Percentiles rank a stretch among this genome's conserved stretches.
Evolutionary conservation across 2,329 filamentous ascomycete genomes (phyloP).

Genomic region (Coniosporium uncinatum): DNA sequence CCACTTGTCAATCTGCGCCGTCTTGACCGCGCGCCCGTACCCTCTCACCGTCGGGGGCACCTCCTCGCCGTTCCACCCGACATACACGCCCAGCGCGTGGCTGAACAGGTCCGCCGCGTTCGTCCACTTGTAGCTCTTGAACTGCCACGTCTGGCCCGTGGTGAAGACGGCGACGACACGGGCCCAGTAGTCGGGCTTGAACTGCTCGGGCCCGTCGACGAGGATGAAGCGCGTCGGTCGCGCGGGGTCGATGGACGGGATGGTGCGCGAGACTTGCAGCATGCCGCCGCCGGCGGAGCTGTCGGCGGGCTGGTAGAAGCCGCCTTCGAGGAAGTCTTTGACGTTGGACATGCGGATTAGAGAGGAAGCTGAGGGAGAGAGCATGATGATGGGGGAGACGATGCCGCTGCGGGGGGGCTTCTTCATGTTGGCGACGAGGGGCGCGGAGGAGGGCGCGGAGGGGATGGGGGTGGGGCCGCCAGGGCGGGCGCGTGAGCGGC

Average conservation of each 20-base stretch:
- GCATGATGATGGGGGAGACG: slow-evolving; percentile 85
- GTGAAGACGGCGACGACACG: slow-evolving; percentile 96
- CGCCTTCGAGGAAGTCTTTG: slow-evolving; percentile 86
- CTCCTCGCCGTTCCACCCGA: slow-evolving; percentile 86
- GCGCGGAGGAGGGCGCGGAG: slow-evolving; percentile 13
- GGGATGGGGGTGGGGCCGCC: slow-evolving; percentile 19
- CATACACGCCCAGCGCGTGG: slow-evolving; percentile 80
- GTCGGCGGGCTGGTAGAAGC: slow-evolving; percentile 75
- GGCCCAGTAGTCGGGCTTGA: slow-evolving; percentile 98
- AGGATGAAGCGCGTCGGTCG: slow-evolving; percentile 89
- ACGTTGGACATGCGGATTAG: slow-evolving; percentile 94
- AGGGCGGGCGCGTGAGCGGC: slow-evolving; percentile 12
- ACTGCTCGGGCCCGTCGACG: slow-evolving; percentile 87
- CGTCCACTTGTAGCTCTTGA: slow-evolving; percentile 97
- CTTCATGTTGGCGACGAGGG: slow-evolving; percentile 32
- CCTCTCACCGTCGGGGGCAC: slow-evolving; percentile 71
- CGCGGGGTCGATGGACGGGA: slow-evolving; percentile 63
- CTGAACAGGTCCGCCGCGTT: slow-evolving; percentile 84
- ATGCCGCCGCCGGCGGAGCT: slow-evolving; percentile 63
- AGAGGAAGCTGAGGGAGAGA: slow-evolving; percentile 93
- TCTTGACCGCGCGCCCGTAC: slow-evolving; percentile 83
- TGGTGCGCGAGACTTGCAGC: slow-evolving; percentile 74
- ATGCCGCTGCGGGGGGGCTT: slow-evolving; percentile 36
- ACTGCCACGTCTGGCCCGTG: slow-evolving; percentile 97
- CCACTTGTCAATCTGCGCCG: slow-evolving; percentile 81